Base-by-base conservation (phyloP, 1,139 yeast species). In the Pichia sp. region DNA sequence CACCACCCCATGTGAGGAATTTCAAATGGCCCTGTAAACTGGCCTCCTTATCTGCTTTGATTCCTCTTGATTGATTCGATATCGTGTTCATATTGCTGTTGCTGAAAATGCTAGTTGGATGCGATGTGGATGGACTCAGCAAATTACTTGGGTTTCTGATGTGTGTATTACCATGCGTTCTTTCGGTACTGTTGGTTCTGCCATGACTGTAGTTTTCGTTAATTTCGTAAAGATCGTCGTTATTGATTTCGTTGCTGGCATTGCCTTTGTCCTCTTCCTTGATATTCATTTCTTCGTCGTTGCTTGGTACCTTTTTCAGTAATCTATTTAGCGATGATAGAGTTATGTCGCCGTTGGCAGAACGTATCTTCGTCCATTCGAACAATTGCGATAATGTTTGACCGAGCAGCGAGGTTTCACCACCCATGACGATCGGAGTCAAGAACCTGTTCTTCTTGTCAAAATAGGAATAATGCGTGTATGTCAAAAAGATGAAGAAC, bases 1-100 rank as follows among this genome's bases (percentile, higher is more conserved):
- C 67, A 15, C 70, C 61, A n/a, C 88, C 88, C 86, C 86, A 82
- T 2, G 75, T 60, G 51, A 72, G 59, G 56, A 81, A 81, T 56
- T 81, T 81, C 45, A 69, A 45, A 40, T 53, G 56, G n/a, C 46
- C 44, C 3, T 20, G 35, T 38, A 71, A 69, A 22, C 37, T 28
- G 8, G 34, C 35, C 6, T 35, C 37, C 4, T 11, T 35, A n/a
- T 33, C 31, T 12, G 24, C 41, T 24, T 24, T 17, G 19, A 34
- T n/a, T 21, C 20, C 21, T 17, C 4, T 11, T 35, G 17, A 5
- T 28, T 28, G 14, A 28, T 8, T 28, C 14, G 14, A 12, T 28
- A 28, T 28, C 14, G 9, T 28, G 14, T 5, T 28, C 4, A 8
- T 28, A 28, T 28, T 28, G 14, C 14, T 28, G 14, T 5, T 28